phyloP scores from a whole-genome alignment of 1,139 yeast species.

The Candida freyschussii region DNA sequence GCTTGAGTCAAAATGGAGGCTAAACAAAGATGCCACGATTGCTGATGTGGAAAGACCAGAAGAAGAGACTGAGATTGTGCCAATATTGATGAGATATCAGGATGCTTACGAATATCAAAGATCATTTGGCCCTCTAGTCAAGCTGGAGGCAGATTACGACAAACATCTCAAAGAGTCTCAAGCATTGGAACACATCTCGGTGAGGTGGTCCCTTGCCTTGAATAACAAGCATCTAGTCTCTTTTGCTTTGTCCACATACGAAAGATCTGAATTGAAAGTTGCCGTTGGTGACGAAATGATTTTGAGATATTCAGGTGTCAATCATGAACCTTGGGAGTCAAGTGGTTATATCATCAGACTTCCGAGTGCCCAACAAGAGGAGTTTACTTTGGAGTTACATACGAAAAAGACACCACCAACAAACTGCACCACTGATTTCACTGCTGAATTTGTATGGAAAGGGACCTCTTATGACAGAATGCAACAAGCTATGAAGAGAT shows the following conservation, averaged over 20 bases:
- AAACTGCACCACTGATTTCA: conserved; percentile 59
- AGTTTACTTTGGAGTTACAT: conserved; percentile 66
- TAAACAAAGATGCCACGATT: conserved; percentile 63
- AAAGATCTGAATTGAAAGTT: conserved; percentile 62
- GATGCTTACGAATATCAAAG: conserved; percentile 87
- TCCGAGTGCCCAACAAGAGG: conserved; percentile 66
- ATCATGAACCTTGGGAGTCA: conserved; percentile 60
- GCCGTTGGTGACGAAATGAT: conserved; percentile 84
- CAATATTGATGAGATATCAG: conserved; percentile 69
- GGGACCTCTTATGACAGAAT: conserved; percentile 79
- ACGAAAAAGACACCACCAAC: conserved; percentile 48
- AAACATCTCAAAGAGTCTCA: conserved; percentile 71
- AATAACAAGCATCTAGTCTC: conserved; percentile 66
- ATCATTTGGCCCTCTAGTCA: conserved; percentile 78
- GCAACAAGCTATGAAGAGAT: conserved; percentile 69
- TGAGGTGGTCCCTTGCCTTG: conserved; percentile 69
- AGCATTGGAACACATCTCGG: conserved; percentile 67
- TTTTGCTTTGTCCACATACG: conserved; percentile 64
- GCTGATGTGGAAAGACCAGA: conserved; percentile 48
- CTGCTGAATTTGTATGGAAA: conserved; percentile 89
- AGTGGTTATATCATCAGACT: conserved; percentile 66
- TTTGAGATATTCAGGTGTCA: conserved; percentile 52
- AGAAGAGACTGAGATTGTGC: conserved; percentile 53
- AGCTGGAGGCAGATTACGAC: conserved; percentile 79
- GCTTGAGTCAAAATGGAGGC: conserved; percentile 80